Evolutionary conservation across 176 grass and related monocot genomes (phyloP), one percentile per base, ranked within the genome.

Genomic region (Triticum dicoccoides): DNA sequence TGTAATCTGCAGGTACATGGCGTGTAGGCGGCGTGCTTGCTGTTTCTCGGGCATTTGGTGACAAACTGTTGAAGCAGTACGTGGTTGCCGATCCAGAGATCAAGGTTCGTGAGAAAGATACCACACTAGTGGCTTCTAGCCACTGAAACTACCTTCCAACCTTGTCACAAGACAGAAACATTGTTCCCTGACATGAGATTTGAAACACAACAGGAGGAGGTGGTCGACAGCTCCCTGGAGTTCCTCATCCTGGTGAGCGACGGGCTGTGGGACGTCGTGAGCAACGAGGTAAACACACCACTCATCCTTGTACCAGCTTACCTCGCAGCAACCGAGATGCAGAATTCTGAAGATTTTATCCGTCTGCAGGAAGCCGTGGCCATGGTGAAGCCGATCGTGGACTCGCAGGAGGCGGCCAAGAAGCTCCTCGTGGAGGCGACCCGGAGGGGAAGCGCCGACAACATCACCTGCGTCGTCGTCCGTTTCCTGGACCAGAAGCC

Each of bases 171-270:
- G 18, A 27, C 61, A 65, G 5, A 11, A 37, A 37, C 17, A 9
- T 41, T 71, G 17, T 5, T 13, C 5, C 2, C 35, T 66, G 29
- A 6, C 14, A 66, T 20, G 24, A 68, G 20, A 62, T 33, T 86
- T 52, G 41, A 3, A 44, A 44, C 42, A 44, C 45, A 69, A 45
- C 81, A 98, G 95, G 95, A 98, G 52, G 95, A 93, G 77, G 87
- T 87, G 35, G 87, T 98, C 3, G 92, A 97, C 61, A 82, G 90
- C 80, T 95, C 95, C 4, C 85, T 97, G 0, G 92, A 97, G 56
- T 97, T 97, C 83, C 95, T 97, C 47, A 97, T 97, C 82, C 95
- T 97, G 29, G 95, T 92, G 0, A 97, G 95, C 25, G 95, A 97
- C 59, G 95, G 95, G 6, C 87, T 97, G 4, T 97, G 95, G 95